These are phyloP conservation scores for Ustilaginoidea virens DNA, from an alignment of 2,329 filamentous ascomycete species.

Conservation along the genomic window DNA sequence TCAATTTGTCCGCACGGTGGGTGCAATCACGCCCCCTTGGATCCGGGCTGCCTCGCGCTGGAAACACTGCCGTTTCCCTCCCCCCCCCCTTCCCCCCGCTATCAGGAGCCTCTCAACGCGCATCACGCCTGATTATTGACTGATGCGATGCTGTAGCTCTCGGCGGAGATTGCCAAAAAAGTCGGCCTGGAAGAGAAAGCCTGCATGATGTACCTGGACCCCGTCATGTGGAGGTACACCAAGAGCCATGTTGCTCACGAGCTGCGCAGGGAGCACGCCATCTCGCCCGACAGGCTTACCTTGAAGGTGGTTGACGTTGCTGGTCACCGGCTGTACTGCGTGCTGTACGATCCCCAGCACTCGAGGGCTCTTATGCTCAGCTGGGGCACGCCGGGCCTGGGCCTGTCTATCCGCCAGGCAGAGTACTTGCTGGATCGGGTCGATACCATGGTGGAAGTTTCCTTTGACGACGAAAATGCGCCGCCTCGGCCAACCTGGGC, in stretches of 20 bases:
- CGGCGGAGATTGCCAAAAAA: slow-evolving; percentile 18
- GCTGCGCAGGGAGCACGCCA: slow-evolving; percentile 18
- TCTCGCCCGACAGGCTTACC: slow-evolving; percentile 18
- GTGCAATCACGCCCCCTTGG: slow-evolving; percentile 2
- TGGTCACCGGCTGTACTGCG: slow-evolving; percentile 27
- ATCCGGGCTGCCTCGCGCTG: no score
- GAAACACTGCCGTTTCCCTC: no score
- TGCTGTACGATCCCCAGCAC: slow-evolving; percentile 23
- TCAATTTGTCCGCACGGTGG: slow-evolving; percentile 18
- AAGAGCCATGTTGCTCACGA: slow-evolving; percentile 17
- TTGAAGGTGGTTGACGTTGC: slow-evolving; percentile 25
- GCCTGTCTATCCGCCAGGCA: slow-evolving; percentile 29
- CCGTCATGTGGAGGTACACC: slow-evolving; percentile 15
- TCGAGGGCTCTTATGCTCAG: slow-evolving; percentile 21
- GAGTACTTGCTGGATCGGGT: slow-evolving; percentile 25
- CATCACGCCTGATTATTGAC: no score
- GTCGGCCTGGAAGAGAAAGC: slow-evolving; percentile 12
- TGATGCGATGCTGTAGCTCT: slow-evolving; percentile 15
- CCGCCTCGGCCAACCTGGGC: slow-evolving; percentile 22
- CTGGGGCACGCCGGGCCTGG: slow-evolving; percentile 31
- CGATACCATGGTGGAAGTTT: slow-evolving; percentile 18
- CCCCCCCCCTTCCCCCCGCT: no score
- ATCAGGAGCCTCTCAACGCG: no score
- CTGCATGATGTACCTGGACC: slow-evolving; percentile 17
- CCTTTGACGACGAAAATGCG: slow-evolving; percentile 8